A percentile compares a stretch with the other conserved stretches of the same genome.
phyloP scores from a whole-genome alignment of 345 rosid species.

The Conringia planisiliqua region DNA sequence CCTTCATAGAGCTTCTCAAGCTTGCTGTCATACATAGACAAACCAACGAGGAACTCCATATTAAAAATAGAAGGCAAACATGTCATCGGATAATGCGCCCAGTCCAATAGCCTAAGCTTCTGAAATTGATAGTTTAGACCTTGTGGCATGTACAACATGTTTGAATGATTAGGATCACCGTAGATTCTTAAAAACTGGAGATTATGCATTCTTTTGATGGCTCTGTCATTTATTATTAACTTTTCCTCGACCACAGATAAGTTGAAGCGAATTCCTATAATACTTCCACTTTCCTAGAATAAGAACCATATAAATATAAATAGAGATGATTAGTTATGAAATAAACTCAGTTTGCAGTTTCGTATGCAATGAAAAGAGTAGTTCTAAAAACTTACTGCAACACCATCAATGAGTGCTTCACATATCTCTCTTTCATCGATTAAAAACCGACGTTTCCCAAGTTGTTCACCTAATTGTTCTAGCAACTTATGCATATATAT shows the following conservation, averaged over 20 bases:
- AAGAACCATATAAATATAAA: background rate
- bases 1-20: no score
- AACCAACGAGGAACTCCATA: no score
- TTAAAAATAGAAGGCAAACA: no score
- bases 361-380: background rate
- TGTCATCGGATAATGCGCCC: no score
- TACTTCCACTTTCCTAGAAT: background rate
- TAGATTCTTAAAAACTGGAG: background rate
- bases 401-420: background rate
- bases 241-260: background rate
- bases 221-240: background rate
- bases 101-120: no score
- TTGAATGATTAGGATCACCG: background rate
- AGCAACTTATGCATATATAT: background rate
- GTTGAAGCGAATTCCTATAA: background rate
- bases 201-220: background rate
- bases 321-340: background rate
- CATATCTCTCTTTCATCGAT: background rate
- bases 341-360: background rate
- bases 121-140: no score
- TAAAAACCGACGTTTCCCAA: background rate
- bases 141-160: no score
- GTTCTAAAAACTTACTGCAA: background rate
- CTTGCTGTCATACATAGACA: no score
- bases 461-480: background rate